Base-by-base conservation (phyloP, 352 stramenopile genomes). In the Globisporangium orthogonon region DNA sequence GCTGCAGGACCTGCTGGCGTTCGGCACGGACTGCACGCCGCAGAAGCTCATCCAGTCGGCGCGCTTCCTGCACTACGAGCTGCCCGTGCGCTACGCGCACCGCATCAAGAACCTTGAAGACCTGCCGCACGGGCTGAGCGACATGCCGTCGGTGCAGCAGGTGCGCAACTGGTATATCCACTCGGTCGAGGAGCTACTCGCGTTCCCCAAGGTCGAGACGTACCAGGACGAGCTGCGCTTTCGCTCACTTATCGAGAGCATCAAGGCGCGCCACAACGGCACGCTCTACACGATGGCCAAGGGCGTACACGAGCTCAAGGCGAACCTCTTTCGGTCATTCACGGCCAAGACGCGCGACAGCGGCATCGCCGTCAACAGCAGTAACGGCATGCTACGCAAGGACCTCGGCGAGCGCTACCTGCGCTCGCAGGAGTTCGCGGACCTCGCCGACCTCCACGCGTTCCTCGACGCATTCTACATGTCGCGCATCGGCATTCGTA, bases 391-490 rank as follows among this genome's bases (percentile, higher is more conserved):
- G 44, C 44, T 71, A 45, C 69, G 62, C 15, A 78, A 86, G 59
- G 78, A 88, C 54, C 56, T 90, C 6, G 78, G 79, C 4, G 71
- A 89, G 52, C 65, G 80, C 15, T 92, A 90, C 66, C 56, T 92
- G 29, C 61, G 74, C 55, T 92, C 83, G 29, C 73, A 90, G 47
- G 81, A 91, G 62, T 92, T 95, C 56, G 81, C 86, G 3, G 86
- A 98, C 46, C 81, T 98, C 61, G 83, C 89, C 41, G 87, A 97
- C 61, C 89, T 98, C 48, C 97, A 99, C 62, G 91, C 91, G 18
- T 99, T 99, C 70, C 74, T 99, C 56, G 97, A 99, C 73, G 83
- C 91, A 11, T 99, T 99, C 71, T 99, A 99, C 72, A 98, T 99
- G 77, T 98, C 87, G 23, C 82, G 98, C 37, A 99, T 99, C 62